Evolutionary conservation across 352 stramenopile species (phyloP), one percentile per base, ranked within the genome.

Genomic region (Phytophthora cajani): DNA sequence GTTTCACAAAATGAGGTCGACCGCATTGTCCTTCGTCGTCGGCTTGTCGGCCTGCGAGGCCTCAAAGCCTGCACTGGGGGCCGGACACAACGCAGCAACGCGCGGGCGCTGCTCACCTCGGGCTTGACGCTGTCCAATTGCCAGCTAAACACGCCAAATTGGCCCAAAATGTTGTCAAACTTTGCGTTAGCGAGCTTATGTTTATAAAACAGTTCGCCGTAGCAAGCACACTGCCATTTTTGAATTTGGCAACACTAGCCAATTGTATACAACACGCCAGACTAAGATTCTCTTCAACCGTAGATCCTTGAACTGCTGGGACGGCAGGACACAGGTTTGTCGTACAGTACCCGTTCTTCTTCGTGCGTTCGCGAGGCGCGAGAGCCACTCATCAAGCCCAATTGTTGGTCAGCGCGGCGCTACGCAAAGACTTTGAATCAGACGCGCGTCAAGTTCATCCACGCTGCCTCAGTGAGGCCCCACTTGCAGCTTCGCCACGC

Each of bases 201-300:
- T 33, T 44, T 67, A 12, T 4, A 10, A 5, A 36, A 50, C 60
- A 38, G 33, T 19, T 67, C 23, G 44, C 2, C 47, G n/a, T 56
- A 56, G 19, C 44, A 5, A 64, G 44, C 42, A 44, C 42, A 57
- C 17, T 55, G 25, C 7, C 30, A 32, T 3, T 49, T 64, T 44
- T 56, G 10, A 30, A 8, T 2, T 44, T n/a, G 8, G 8, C 27
- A 40, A n/a, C 7, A 54, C 50, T 54, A 53, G 49, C 10, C 9
- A 4, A 44, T 17, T 51, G 50, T 62, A 67, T 49, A 17, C 16
- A 2, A 0, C 14, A 19, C 6, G 16, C 10, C 1, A 16, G 55
- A 70, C 52, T 70, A 61, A 71, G 64, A 71, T 51, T 52, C 57
- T 66, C 57, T 71, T 33, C 2, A 53, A 58, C 25, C 33, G 49